Conservation (phyloP, 371 early-diverging fungal genomes). For the Actinomortierella wolfii region DNA sequence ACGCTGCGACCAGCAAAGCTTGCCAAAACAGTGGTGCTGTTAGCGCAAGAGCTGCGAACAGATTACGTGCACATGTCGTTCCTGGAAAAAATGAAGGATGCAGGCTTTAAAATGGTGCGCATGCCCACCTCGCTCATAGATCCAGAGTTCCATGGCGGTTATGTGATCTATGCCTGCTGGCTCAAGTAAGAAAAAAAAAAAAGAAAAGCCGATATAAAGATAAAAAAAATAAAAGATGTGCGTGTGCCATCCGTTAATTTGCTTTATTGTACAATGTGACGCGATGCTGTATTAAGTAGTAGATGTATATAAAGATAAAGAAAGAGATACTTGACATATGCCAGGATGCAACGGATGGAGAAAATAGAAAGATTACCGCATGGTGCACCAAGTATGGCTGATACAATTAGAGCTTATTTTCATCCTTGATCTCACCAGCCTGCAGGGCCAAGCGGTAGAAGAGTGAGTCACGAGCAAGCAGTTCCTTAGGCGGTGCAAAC, state of each 20-base stretch:
- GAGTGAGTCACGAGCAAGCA: constrained; percentile 56
- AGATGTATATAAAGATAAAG: too few relatives aligned
- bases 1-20: constrained; percentile 2
- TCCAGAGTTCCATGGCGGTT: constrained; percentile 28
- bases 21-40: constrained; percentile 23
- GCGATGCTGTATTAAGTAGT: too few relatives aligned
- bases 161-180: constrained; percentile 39
- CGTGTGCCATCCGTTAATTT: too few relatives aligned
- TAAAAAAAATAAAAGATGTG: too few relatives aligned
- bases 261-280: too few relatives aligned
- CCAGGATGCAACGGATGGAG: too few relatives aligned
- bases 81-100: constrained; percentile 24
- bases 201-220: too few relatives aligned
- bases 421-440: constrained; percentile 18
- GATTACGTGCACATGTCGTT: constrained; percentile 37
- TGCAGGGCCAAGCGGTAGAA: constrained; percentile 54
- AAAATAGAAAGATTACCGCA: too few relatives aligned
- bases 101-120: constrained; percentile 27
- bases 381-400: too few relatives aligned
- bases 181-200: not conserved
- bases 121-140: constrained; percentile 31
- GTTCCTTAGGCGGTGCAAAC: constrained; percentile 68
- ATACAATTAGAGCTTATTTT: not conserved
- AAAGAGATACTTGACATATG: too few relatives aligned
- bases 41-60: constrained; percentile 36